Base-by-base conservation (phyloP, 179 eudicot genomes). In the Camellia oleifera region DNA sequence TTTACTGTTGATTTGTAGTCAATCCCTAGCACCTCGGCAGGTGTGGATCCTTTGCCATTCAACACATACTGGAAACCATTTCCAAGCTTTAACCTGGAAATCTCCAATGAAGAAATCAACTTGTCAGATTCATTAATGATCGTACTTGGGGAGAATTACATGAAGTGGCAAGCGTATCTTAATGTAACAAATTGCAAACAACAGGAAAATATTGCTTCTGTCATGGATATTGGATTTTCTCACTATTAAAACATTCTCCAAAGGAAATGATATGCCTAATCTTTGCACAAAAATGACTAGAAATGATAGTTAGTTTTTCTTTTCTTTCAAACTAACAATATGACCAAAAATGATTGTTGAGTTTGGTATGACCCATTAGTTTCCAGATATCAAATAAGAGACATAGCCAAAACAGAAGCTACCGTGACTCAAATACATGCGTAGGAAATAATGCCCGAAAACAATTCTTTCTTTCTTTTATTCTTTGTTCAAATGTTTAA, bases 1-100 rank as follows among this genome's bases (percentile, higher is more conserved):
- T 92, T 92, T 12, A 93, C 76, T 14, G 81, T 91, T 77, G 89
- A 77, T 83, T 93, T 95, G 83, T 92, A 91, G 85, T 95, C 88
- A 56, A 88, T 79, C 15, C 97, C 98, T 80, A 93, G 71, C 54
- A 95, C 90, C 82, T 95, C 94, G 81, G 87, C 83, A 68, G 90
- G 86, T 48, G 92, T 88, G 48, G 91, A 84, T 52, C 97, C 98
- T 73, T 87, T 85, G 50, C 88, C 77, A 87, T 93, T 90, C 78
- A 93, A 60, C 79, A 50, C 79, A 80, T 88, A 95, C 63, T 90
- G 92, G 74, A 87, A 86, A 76, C 85, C 95, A 86, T 83, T 87
- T 73, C 91, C 94, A 81, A 92, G 89, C 89, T 93, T 93, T 56
- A 93, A 75, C 88, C 98, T 94, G 83, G 32, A 80, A 71, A 54